Evolutionary conservation across 345 rosid species (phyloP).

Genomic region (Physaria fendleri): DNA sequence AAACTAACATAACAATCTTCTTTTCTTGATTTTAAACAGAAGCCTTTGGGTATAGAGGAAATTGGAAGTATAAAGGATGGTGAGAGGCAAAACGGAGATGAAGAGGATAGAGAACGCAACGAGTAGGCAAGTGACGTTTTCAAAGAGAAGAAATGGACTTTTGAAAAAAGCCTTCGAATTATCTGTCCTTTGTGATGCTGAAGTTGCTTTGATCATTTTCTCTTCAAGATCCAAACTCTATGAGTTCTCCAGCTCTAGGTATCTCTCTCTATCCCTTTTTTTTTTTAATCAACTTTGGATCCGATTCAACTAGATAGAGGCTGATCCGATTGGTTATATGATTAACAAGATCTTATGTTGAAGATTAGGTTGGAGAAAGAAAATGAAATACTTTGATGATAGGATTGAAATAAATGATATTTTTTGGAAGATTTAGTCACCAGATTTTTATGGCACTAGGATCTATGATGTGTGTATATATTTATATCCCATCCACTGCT

Average conservation of each 20-base stretch:
- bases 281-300: no score
- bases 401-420: neutral
- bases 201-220: slow-evolving; percentile 73
- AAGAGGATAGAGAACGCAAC: slow-evolving; percentile 82
- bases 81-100: slow-evolving; percentile 84
- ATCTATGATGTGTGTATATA: neutral
- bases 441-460: slow-evolving; percentile 15
- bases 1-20: no score
- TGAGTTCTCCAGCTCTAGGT: slow-evolving; percentile 71
- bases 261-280: neutral
- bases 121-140: slow-evolving; percentile 86
- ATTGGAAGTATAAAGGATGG: slow-evolving; percentile 37
- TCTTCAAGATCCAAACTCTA: slow-evolving; percentile 71
- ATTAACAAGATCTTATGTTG: neutral
- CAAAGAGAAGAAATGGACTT: slow-evolving; percentile 74
- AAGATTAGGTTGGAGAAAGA: slow-evolving; percentile 13
- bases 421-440: neutral
- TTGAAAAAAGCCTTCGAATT: slow-evolving; percentile 77
- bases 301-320: neutral
- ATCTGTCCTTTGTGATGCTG: slow-evolving; percentile 83
- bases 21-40: neutral
- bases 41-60: no score
- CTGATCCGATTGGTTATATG: neutral
- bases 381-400: neutral
- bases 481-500: neutral